These are phyloP conservation scores for Neonectria ditissima DNA, from an alignment of 2,329 filamentous ascomycete genomes.

Conservation along the genomic window DNA sequence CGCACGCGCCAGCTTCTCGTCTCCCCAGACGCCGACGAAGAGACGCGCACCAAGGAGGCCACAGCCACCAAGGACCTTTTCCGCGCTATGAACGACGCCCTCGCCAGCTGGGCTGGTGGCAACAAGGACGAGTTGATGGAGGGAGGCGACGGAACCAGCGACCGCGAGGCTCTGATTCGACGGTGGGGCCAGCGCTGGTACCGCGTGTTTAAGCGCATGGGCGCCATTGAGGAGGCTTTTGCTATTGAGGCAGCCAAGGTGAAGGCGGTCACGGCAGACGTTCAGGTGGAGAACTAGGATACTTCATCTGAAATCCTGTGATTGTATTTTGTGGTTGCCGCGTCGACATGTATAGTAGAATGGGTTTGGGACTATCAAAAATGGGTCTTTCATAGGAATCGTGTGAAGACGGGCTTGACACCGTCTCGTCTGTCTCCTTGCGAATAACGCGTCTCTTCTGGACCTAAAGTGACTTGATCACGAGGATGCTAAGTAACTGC, in stretches of 20 bases:
- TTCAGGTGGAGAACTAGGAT: slow-evolving; percentile 36
- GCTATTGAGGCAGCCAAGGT: slow-evolving; percentile 52
- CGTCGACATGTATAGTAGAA: slow-evolving; percentile 26
- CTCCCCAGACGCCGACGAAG: slow-evolving; percentile 70
- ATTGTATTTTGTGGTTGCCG: slow-evolving; percentile 9
- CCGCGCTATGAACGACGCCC: slow-evolving; percentile 80
- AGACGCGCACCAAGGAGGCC: slow-evolving; percentile 76
- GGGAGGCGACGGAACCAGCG: slow-evolving; percentile 67
- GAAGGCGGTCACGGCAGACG: slow-evolving; percentile 35
- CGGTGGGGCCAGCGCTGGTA: slow-evolving; percentile 90
- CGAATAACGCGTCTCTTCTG: not conserved
- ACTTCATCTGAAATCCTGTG: slow-evolving; percentile 30
- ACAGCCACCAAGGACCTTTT: slow-evolving; percentile 84
- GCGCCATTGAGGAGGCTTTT: slow-evolving; percentile 85
- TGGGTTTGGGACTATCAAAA: slow-evolving; percentile 23
- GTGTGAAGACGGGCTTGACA: slow-evolving; percentile 7
- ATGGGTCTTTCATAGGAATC: slow-evolving; percentile 14
- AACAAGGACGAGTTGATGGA: slow-evolving; percentile 83
- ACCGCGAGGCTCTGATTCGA: slow-evolving; percentile 73
- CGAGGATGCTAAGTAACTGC: not conserved
- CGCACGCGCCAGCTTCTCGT: slow-evolving; percentile 84
- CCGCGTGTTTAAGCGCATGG: slow-evolving; percentile 83
- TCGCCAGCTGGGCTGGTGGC: slow-evolving; percentile 78
- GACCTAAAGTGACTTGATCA: not conserved
- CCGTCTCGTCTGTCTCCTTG: not conserved